phyloP scores from a whole-genome alignment of 768 basidiomycete genomes.

The Piloderma croceum region DNA sequence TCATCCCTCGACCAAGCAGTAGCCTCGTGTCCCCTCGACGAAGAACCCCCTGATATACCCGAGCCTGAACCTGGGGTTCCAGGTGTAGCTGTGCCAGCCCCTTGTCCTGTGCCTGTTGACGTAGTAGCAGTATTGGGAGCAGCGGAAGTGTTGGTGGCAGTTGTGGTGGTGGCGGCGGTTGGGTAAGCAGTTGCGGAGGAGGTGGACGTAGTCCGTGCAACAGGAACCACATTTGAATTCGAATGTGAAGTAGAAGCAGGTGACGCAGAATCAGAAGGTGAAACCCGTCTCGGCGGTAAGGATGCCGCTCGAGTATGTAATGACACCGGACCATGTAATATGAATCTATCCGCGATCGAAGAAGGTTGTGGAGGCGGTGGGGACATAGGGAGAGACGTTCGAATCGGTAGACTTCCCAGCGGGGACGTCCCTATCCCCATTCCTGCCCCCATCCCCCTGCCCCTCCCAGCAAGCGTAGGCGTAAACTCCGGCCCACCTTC shows the following conservation, averaged over 20 bases:
- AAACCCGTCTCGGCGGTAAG: constrained; percentile 17
- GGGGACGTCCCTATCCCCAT: too few species aligned
- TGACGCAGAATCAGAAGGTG: constrained; percentile 5
- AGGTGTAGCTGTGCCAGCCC: too few species aligned
- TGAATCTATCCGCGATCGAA: constrained; percentile 41
- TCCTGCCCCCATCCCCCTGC: constrained; percentile 48
- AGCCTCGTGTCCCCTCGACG: constrained; percentile 35
- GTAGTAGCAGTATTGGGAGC: constrained; percentile 31
- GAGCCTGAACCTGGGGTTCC: constrained; percentile 30
- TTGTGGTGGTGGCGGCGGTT: too few species aligned
- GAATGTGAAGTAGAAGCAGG: constrained; percentile 8
- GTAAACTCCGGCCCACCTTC: constrained; percentile 64
- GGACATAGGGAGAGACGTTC: constrained; percentile 42
- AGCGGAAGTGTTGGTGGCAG: too few species aligned
- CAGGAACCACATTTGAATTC: constrained; percentile 29
- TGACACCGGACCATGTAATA: constrained; percentile 27
- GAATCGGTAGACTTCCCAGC: constrained; percentile 33
- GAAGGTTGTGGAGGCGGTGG: too few species aligned
- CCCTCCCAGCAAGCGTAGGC: constrained; percentile 62
- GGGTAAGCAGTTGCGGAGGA: too few species aligned
- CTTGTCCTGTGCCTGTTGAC: too few species aligned
- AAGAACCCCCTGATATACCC: too few species aligned
- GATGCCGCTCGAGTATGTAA: constrained; percentile 34
- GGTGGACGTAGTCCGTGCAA: constrained; percentile 27
- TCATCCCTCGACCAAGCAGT: constrained; percentile 36